Evolutionary conservation across 1,284 basidiomycete species (phyloP).

Genomic region (Austropuccinia psidii): DNA sequence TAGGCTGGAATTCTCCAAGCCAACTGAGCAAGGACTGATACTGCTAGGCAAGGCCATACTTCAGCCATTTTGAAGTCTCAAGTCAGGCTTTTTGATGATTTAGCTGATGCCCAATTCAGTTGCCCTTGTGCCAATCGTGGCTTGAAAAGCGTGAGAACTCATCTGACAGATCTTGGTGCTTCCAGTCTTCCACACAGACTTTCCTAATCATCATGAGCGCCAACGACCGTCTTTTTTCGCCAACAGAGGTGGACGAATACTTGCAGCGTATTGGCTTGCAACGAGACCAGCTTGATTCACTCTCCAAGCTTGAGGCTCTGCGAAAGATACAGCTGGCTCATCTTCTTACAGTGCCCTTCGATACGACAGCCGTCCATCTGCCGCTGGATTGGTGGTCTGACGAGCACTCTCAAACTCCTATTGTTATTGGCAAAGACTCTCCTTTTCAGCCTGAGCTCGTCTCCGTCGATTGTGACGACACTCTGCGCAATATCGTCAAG

Average conservation of each 20-base stretch:
- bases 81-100: too few relatives aligned
- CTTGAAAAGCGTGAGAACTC: too few relatives aligned
- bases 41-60: too few relatives aligned
- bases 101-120: too few relatives aligned
- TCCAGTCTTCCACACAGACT: too few relatives aligned
- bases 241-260: conserved; percentile 4
- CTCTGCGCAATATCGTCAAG: neutral
- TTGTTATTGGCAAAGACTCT: neutral
- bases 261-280: conserved; percentile 1
- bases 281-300: neutral
- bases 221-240: neutral
- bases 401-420: neutral
- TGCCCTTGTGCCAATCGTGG: too few relatives aligned
- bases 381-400: conserved; percentile 9
- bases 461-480: neutral
- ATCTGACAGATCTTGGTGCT: too few relatives aligned
- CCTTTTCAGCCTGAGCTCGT: neutral
- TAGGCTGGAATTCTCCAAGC: too few relatives aligned
- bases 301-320: neutral
- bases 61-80: too few relatives aligned
- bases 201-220: neutral
- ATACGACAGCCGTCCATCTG: conserved; percentile 24
- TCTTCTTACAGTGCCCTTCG: conserved; percentile 9
- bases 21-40: too few relatives aligned
- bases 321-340: neutral